Conservation (phyloP, 257 asterid species). For the Solanum sitiens region DNA sequence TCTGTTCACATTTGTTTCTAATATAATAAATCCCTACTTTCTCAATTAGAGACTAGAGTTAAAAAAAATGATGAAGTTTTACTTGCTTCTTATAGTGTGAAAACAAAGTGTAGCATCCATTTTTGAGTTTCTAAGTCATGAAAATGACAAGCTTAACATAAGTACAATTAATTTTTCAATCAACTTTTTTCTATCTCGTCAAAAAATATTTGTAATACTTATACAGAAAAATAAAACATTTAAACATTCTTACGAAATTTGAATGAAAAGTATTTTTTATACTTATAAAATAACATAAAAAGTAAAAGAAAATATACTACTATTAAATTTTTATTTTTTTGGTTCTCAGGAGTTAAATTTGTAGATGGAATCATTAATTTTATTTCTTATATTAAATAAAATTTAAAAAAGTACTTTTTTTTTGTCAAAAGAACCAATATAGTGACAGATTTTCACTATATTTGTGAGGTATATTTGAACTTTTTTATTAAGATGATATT, state of each 20-base stretch:
- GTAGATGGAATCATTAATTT: neutral
- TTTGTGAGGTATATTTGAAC: too few species aligned
- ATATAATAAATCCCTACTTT: too few species aligned
- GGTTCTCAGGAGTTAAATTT: neutral
- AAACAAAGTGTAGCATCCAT: neutral
- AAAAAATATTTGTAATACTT: neutral
- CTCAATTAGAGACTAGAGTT: neutral
- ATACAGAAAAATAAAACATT: neutral
- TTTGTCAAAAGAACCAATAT: neutral
- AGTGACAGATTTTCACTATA: neutral
- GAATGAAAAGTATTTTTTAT: neutral
- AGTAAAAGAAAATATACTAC: neutral
- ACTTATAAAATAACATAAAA: neutral
- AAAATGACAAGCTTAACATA: neutral
- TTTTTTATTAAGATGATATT: too few species aligned
- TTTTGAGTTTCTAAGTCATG: neutral
- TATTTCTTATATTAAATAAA: neutral
- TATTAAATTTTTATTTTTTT: neutral
- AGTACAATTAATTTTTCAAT: too few species aligned
- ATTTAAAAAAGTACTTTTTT: neutral
- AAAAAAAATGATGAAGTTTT: neutral
- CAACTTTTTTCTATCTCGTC: neutral
- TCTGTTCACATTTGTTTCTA: neutral
- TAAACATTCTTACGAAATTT: neutral
- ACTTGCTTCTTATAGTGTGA: neutral